phyloP scores from a whole-genome alignment of 768 basidiomycete species.

The Podaxis rugospora region DNA sequence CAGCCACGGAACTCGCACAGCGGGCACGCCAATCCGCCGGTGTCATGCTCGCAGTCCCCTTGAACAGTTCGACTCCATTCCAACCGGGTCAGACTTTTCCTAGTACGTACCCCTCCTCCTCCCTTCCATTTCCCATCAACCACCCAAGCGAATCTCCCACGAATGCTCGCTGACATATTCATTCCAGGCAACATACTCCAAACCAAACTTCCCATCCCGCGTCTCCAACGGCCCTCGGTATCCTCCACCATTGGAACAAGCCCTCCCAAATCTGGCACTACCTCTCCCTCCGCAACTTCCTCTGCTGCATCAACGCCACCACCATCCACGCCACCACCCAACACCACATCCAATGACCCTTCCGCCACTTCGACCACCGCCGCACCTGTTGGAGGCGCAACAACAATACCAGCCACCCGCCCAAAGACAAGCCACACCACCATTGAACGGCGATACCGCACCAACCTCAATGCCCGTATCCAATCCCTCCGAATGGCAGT shows the following conservation, averaged over 20 bases:
- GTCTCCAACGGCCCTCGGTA: conserved; percentile 26
- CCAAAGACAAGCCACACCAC: conserved; percentile 90
- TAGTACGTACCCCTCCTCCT: conserved; percentile 16
- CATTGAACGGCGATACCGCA: conserved; percentile 84
- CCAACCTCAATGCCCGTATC: conserved; percentile 84
- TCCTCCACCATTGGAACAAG: conserved; percentile 10
- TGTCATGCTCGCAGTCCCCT: conserved; percentile 47
- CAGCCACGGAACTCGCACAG: conserved; percentile 41
- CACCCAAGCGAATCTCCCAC: not conserved
- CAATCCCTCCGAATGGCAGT: conserved; percentile 77
- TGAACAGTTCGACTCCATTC: conserved; percentile 29
- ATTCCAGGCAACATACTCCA: conserved; percentile 17
- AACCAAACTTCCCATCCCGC: conserved; percentile 35
- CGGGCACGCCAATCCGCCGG: conserved; percentile 52
- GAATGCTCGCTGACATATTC: conserved; percentile 4
- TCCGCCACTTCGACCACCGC: not conserved
- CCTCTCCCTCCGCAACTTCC: conserved; percentile 32
- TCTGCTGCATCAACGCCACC: conserved; percentile 41
- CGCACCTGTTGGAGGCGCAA: not conserved
- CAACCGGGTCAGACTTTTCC: conserved; percentile 18
- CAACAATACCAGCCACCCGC: conserved; percentile 20
- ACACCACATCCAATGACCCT: not conserved
- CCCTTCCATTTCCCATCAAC: not conserved
- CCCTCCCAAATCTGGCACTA: conserved; percentile 19
- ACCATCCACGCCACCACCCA: conserved; percentile 29